Evolutionary conservation across 257 asterid species (phyloP).

Genomic region (Jasminum sambac): DNA sequence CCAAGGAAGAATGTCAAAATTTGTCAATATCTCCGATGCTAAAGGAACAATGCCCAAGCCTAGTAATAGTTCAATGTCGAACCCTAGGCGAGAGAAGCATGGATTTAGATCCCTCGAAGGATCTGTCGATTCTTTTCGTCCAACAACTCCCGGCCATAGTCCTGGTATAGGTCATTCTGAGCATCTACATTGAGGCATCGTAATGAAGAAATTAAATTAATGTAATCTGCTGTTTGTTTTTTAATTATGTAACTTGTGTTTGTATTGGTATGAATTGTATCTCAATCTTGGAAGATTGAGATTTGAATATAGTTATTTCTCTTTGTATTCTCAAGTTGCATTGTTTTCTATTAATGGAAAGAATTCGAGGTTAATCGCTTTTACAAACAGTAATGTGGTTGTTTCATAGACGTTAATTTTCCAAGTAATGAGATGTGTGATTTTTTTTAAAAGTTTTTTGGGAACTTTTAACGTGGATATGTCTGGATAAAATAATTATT

Average conservation of each 20-base stretch:
- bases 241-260: neutral
- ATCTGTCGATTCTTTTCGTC: constrained; percentile 49
- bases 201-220: neutral
- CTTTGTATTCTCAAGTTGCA: constrained; percentile 19
- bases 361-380: too few relatives aligned
- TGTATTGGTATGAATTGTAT: neutral
- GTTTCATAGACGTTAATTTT: too few relatives aligned
- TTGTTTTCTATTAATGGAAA: neutral
- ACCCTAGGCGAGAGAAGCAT: constrained; percentile 8
- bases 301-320: constrained; percentile 12
- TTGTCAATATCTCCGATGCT: neutral
- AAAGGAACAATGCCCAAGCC: neutral
- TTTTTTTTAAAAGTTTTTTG: too few relatives aligned
- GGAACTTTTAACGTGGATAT: too few relatives aligned
- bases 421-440: too few relatives aligned
- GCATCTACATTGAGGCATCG: constrained; percentile 35
- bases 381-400: too few relatives aligned
- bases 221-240: neutral
- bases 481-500: too few relatives aligned
- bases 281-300: neutral
- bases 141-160: constrained; percentile 63
- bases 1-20: constrained; percentile 38
- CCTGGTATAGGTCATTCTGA: constrained; percentile 83
- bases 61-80: neutral
- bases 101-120: constrained; percentile 35